Evolutionary conservation across 306 rosid genomes (phyloP).

Genomic region (Vicia faba): DNA sequence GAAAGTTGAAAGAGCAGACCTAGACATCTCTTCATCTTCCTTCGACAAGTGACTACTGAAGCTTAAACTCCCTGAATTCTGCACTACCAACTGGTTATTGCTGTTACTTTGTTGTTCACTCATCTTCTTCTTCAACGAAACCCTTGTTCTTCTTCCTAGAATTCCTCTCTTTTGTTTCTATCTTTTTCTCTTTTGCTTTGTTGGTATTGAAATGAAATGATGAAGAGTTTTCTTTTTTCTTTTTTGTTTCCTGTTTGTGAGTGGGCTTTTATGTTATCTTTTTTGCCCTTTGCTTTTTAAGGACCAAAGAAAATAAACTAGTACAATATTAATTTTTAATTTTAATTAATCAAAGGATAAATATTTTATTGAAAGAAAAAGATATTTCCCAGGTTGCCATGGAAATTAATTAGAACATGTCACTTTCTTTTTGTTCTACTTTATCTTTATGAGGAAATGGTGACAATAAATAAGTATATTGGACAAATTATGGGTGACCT

Average conservation of each 20-base stretch:
- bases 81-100: constrained; percentile 74
- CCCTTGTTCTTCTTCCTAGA: constrained; percentile 42
- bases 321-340: neutral
- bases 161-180: constrained; percentile 38
- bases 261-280: constrained; percentile 52
- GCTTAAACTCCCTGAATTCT: constrained; percentile 83
- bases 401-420: neutral
- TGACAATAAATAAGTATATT: neutral
- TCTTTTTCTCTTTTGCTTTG: constrained; percentile 46
- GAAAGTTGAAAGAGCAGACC: constrained; percentile 91
- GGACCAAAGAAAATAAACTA: constrained; percentile 31
- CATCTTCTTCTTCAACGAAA: constrained; percentile 49
- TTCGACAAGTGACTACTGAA: constrained; percentile 87
- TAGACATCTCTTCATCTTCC: constrained; percentile 96
- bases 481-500: constrained; percentile 40
- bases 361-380: too few relatives aligned
- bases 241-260: constrained; percentile 38
- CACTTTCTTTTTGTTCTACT: neutral
- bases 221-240: constrained; percentile 40
- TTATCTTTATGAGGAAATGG: constrained; percentile 18
- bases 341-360: neutral
- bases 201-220: constrained; percentile 55
- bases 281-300: constrained; percentile 37
- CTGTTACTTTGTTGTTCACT: constrained; percentile 44
- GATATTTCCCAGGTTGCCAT: neutral